Evolutionary conservation across 2,329 filamentous ascomycete species (phyloP).

Genomic region (Alternaria infectoria): DNA sequence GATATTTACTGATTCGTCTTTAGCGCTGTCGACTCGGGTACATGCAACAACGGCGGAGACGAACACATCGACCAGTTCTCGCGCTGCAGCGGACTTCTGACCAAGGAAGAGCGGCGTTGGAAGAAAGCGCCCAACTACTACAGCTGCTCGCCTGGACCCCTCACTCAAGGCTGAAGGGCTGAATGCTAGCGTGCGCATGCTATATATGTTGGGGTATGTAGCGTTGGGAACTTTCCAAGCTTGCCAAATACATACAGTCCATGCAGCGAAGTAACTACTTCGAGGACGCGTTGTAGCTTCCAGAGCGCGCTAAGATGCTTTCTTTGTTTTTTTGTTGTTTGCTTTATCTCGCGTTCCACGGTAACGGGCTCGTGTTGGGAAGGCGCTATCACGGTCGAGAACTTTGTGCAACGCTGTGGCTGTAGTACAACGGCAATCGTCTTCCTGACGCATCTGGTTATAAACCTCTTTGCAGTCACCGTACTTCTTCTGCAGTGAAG

Average conservation of each 20-base stretch:
- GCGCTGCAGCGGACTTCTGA: background rate
- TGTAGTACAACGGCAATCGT: background rate
- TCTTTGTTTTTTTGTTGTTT: background rate
- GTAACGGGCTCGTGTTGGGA: background rate
- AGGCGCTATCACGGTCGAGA: background rate
- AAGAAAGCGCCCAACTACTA: background rate
- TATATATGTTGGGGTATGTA: background rate
- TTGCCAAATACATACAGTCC: background rate
- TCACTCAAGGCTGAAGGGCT: background rate
- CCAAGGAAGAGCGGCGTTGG: background rate
- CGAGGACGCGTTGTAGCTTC: background rate
- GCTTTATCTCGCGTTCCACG: background rate
- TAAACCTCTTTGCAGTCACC: background rate
- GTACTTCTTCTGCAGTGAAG: background rate
- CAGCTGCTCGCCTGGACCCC: background rate
- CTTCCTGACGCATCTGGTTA: background rate
- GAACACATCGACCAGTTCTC: background rate
- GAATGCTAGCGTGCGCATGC: background rate
- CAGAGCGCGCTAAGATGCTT: background rate
- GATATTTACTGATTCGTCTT: background rate
- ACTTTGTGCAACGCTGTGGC: background rate
- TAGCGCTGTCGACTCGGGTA: background rate
- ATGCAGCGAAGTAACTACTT: background rate
- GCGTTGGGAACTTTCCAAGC: background rate
- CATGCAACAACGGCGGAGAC: conserved; percentile 4